Conservation (phyloP, 768 basidiomycete genomes). For the Mycena galericulata region DNA sequence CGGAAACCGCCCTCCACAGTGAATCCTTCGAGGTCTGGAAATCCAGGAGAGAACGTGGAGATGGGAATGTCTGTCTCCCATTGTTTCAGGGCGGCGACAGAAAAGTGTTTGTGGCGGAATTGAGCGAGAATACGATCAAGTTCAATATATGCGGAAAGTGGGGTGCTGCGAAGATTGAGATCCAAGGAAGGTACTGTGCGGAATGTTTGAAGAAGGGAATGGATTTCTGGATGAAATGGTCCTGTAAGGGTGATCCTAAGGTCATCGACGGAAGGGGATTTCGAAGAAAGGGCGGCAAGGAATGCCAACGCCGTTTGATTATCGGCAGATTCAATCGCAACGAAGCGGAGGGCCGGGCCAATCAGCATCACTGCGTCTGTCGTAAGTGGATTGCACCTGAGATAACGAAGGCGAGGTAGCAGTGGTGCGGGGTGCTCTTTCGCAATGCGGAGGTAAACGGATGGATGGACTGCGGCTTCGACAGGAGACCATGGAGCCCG, state of each 20-base stretch:
- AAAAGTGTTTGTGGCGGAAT: background rate
- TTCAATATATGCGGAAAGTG: constrained; percentile 1
- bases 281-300: too few species aligned
- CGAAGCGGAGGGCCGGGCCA: too few species aligned
- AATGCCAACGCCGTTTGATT: too few species aligned
- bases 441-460: background rate
- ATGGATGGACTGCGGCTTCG: background rate
- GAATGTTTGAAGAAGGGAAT: constrained; percentile 1
- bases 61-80: constrained; percentile 6
- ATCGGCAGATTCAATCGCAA: too few species aligned
- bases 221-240: too few species aligned
- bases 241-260: too few species aligned
- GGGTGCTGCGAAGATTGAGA: background rate
- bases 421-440: background rate
- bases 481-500: too few species aligned
- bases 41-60: too few species aligned
- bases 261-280: too few species aligned
- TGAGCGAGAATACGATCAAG: background rate
- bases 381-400: too few species aligned
- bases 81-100: background rate
- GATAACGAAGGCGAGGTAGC: background rate
- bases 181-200: background rate
- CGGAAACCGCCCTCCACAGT: background rate
- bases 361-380: too few species aligned
- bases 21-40: background rate